Evolutionary conservation across 495 filamentous ascomycete genomes (phyloP).

Genomic region (Venustampulla echinocandica): DNA sequence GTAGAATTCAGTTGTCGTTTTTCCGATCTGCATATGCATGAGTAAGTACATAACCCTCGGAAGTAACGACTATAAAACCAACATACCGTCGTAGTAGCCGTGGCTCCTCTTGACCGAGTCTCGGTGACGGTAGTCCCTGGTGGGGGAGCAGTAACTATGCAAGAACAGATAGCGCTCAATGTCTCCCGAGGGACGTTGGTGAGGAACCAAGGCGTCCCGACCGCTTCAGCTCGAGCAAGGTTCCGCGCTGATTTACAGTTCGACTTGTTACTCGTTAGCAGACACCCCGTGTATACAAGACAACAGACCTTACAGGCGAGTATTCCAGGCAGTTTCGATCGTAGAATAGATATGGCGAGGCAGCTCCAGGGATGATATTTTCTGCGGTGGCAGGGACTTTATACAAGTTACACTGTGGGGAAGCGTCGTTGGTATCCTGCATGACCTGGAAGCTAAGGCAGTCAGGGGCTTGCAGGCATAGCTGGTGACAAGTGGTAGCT

Average conservation of each 20-base stretch:
- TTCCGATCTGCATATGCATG: background rate
- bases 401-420: constrained; percentile 6
- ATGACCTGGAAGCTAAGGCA: constrained; percentile 8
- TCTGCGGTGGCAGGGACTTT: background rate
- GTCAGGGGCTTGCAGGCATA: background rate
- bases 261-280: background rate
- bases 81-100: background rate
- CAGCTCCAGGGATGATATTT: constrained; percentile 1
- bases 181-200: background rate
- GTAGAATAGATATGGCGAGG: constrained; percentile 5
- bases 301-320: constrained; percentile 2
- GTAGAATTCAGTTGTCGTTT: background rate
- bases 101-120: background rate
- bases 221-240: background rate
- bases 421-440: background rate
- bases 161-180: background rate
- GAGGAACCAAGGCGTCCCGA: background rate
- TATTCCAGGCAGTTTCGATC: constrained; percentile 8
- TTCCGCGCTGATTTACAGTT: background rate
- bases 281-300: background rate
- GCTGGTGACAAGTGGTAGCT: constrained; percentile 2
- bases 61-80: background rate
- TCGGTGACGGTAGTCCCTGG: background rate
- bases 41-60: background rate
- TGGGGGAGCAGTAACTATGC: background rate